Base-by-base conservation (phyloP, 306 rosid species). In the Albizia julibrissin region DNA sequence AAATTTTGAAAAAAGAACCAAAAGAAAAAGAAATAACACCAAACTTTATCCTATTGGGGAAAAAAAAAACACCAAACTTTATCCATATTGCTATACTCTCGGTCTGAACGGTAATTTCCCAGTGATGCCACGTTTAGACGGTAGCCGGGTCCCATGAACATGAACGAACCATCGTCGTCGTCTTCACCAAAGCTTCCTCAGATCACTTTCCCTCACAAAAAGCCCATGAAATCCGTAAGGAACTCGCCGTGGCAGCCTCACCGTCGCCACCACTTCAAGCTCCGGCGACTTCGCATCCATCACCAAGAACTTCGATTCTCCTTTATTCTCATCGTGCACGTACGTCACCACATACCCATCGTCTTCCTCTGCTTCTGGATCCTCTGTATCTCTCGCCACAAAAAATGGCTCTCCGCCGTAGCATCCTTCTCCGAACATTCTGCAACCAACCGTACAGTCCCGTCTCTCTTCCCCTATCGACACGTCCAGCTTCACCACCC, bases 161-260 rank as follows among this genome's bases (percentile, higher is more conserved):
- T 2, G 80, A 75, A 69, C 47, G 13, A 37, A 5, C 11, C 9
- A 1, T 50, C 58, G 6, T 21, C 59, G 22, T 52, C 61, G 0
- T 58, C 29, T 74, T 49, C 61, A 8, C 2, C 75, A 71, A 64
- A 76, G n/a, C 43, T 42, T 91, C 0, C 16, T 77, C 2, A 93
- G 87, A 71, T 92, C 91, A 21, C 88, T 81, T 27, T 93, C 98
- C 58, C 71, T 88, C 77, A 91, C 91, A 24, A 95, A 95, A n/a
- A 92, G 31, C 6, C 99, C 98, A 43, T 95, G 99, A 65, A 93
- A 95, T 2, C 99, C 99, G 14, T 90, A 95, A 10, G 99, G 97
- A 69, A 95, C 97, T 16, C 98, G 87, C 42, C 85, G 80, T 2
- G 98, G 99, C 49, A 95, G 85, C 90, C 83, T 92, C 75, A 93